A percentile compares a stretch with the other conserved stretches of the same genome.
Conservation (phyloP, 202 grass and related monocot genomes). For the Thinopyrum obtusiflorum region DNA sequence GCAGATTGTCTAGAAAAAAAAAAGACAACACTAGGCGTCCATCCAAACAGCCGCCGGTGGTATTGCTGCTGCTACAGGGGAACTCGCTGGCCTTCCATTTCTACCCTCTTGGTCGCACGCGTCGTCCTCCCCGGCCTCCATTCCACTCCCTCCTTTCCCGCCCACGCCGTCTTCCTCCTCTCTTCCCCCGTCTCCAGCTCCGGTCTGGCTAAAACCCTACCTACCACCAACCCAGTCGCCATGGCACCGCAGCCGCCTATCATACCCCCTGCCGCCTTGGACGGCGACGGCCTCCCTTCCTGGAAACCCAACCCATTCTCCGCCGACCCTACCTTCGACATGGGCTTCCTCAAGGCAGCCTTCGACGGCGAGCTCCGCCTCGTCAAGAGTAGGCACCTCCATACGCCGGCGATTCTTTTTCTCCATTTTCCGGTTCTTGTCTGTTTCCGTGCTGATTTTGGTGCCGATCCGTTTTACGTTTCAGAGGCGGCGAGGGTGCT, state of each 20-base stretch:
- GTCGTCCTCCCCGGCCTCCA: too few species aligned
- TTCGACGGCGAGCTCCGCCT: neutral
- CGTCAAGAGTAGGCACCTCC: neutral
- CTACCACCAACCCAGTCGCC: neutral
- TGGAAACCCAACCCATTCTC: neutral
- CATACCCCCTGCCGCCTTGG: neutral
- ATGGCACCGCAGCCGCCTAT: neutral
- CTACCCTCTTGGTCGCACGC: too few species aligned
- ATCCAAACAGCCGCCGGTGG: too few species aligned
- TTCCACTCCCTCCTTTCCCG: neutral
- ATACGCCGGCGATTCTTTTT: neutral
- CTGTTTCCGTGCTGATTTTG: neutral
- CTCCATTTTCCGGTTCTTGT: neutral
- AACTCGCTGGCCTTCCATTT: too few species aligned
- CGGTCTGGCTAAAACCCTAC: conserved; percentile 3
- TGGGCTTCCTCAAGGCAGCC: neutral
- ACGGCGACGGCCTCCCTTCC: neutral
- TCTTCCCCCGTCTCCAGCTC: neutral
- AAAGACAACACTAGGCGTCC: too few species aligned
- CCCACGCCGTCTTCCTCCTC: neutral
- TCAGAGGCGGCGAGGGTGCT: neutral
- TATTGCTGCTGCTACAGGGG: too few species aligned
- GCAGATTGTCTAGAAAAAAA: too few species aligned
- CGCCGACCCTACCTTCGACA: neutral
- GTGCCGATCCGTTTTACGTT: neutral